Evolutionary conservation across 2,329 filamentous ascomycete genomes (phyloP).

Genomic region (Fusarium protoensiforme): DNA sequence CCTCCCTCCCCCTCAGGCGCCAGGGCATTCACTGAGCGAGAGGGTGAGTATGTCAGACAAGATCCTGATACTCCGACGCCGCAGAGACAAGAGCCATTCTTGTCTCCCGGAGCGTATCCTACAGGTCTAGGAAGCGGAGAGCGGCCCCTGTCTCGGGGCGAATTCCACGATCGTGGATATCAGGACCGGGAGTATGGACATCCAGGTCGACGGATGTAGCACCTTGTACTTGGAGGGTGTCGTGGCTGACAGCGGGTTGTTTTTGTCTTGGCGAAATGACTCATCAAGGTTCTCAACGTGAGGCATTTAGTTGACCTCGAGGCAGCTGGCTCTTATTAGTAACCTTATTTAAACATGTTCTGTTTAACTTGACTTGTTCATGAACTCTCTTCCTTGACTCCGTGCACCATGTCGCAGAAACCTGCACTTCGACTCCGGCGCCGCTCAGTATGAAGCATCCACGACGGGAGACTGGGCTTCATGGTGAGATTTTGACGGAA

Average conservation of each 20-base stretch:
- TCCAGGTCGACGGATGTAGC: no score
- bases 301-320: not conserved
- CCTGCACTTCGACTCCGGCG: no score
- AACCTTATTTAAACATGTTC: no score
- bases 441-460: no score
- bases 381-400: no score
- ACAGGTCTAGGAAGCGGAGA: not conserved
- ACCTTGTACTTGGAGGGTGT: no score
- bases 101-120: not conserved
- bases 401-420: no score
- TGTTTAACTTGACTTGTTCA: no score
- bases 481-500: no score
- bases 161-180: not conserved
- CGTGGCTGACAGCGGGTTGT: not conserved
- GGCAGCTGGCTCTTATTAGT: no score
- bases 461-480: no score
- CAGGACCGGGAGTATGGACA: not conserved
- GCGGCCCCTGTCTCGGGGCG: not conserved
- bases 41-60: not conserved
- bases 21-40: not conserved
- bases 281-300: not conserved
- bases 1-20: not conserved
- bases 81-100: not conserved
- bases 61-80: not conserved
- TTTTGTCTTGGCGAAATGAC: not conserved